Evolutionary conservation across 768 basidiomycete genomes (phyloP).

Genomic region (Tephrocybe rancida): DNA sequence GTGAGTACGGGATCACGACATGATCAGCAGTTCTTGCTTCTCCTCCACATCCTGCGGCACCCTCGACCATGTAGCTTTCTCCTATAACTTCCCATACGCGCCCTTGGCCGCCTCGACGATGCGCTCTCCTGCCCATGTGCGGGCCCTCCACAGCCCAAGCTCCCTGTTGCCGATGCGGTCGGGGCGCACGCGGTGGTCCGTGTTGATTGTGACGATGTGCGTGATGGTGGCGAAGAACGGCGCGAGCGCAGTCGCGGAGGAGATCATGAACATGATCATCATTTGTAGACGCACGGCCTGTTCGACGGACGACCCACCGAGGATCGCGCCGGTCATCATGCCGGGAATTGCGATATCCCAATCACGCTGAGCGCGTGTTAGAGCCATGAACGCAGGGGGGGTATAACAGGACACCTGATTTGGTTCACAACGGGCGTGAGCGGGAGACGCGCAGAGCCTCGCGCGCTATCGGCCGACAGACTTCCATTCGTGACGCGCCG

Average conservation of each 20-base stretch:
- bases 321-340: constrained; percentile 92
- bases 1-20: not conserved
- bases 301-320: constrained; percentile 84
- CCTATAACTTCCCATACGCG: not conserved
- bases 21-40: constrained; percentile 1
- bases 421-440: constrained; percentile 82
- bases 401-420: constrained; percentile 73
- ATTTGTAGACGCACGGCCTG: constrained; percentile 88
- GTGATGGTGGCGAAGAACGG: constrained; percentile 65
- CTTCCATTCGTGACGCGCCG: constrained; percentile 83
- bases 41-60: not conserved
- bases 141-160: constrained; percentile 25
- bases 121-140: constrained; percentile 14
- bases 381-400: constrained; percentile 4
- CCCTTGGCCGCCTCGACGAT: constrained; percentile 1
- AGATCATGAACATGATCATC: constrained; percentile 95
- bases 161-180: constrained; percentile 59
- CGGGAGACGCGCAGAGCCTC: constrained; percentile 80
- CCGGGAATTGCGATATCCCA: constrained; percentile 80
- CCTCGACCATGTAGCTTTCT: not conserved
- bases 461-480: constrained; percentile 75
- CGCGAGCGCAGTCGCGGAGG: constrained; percentile 72
- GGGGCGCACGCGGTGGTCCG: constrained; percentile 60
- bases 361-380: constrained; percentile 49
- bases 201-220: constrained; percentile 69